A percentile compares a stretch with the other conserved stretches of the same genome.
phyloP scores from a whole-genome alignment of 2,329 filamentous ascomycete species.

The Fusarium abutilonis region DNA sequence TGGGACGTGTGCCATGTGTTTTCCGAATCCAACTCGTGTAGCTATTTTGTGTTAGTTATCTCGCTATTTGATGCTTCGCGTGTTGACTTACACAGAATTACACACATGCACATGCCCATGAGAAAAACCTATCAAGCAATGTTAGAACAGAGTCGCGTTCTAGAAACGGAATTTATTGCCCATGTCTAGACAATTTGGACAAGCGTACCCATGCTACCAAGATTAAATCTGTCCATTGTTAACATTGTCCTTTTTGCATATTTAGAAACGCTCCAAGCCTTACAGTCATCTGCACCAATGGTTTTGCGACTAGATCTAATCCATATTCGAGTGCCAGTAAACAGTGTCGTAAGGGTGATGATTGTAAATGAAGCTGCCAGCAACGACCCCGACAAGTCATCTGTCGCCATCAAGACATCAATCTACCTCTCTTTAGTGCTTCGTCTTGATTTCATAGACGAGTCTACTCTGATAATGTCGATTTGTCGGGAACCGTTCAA shows the following conservation, averaged over 20 bases:
- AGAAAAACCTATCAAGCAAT: constrained; percentile 15
- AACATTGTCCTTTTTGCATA: neutral
- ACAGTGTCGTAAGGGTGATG: constrained; percentile 25
- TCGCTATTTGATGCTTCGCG: neutral
- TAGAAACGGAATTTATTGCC: neutral
- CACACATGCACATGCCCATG: constrained; percentile 14
- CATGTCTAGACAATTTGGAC: neutral
- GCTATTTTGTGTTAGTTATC: constrained; percentile 12
- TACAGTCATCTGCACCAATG: constrained; percentile 28
- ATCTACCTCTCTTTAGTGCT: neutral
- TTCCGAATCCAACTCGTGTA: constrained; percentile 19
- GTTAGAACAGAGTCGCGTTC: constrained; percentile 1
- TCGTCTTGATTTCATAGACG: neutral
- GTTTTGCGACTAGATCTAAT: constrained; percentile 28
- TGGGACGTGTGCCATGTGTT: constrained; percentile 1
- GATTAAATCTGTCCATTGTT: constrained; percentile 20
- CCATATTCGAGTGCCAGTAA: constrained; percentile 25
- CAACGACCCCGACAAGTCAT: constrained; percentile 25
- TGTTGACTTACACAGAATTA: constrained; percentile 11
- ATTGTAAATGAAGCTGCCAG: constrained; percentile 18
- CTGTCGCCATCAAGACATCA: constrained; percentile 14
- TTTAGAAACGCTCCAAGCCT: neutral
- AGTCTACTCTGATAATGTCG: neutral
- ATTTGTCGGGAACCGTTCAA: neutral
- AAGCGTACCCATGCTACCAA: constrained; percentile 22